Conservation (phyloP, 768 basidiomycete species). For the Candolleomyces aberdarensis region DNA sequence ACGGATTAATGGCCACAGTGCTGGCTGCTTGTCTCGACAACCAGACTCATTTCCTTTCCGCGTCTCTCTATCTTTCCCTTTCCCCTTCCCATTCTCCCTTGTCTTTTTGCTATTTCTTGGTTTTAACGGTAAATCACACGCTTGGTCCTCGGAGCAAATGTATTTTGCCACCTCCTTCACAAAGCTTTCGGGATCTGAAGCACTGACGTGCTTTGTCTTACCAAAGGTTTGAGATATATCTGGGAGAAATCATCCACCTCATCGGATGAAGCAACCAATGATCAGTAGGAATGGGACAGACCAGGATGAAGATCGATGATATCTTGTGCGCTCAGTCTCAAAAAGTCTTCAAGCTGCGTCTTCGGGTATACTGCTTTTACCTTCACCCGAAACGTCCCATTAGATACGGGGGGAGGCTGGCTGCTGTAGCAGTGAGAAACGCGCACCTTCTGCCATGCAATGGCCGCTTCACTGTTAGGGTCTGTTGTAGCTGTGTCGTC, state of each 20-base stretch:
- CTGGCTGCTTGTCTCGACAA: slow-evolving; percentile 10
- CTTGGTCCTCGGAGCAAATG: slow-evolving; percentile 49
- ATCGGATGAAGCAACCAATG: not conserved
- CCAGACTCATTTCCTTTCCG: no score
- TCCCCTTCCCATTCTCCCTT: no score
- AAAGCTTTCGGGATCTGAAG: slow-evolving; percentile 49
- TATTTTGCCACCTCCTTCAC: slow-evolving; percentile 53
- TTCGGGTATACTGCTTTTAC: slow-evolving; percentile 13
- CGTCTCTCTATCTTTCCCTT: no score
- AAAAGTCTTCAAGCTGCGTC: slow-evolving; percentile 38
- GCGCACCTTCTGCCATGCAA: slow-evolving; percentile 57
- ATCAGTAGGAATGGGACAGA: slow-evolving; percentile 19
- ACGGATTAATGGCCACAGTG: slow-evolving; percentile 61
- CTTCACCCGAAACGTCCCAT: no score
- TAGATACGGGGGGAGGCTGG: not conserved
- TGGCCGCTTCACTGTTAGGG: slow-evolving; percentile 49
- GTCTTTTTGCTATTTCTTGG: no score
- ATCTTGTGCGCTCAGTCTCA: slow-evolving; percentile 41
- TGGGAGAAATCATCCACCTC: slow-evolving; percentile 12
- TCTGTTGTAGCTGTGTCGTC: slow-evolving; percentile 48
- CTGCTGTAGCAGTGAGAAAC: not conserved
- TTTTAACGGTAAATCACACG: no score
- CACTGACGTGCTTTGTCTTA: slow-evolving; percentile 45
- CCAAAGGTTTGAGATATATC: slow-evolving; percentile 47
- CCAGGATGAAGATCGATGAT: slow-evolving; percentile 47